Evolutionary conservation across 192 early-diverging fungal species (phyloP).

Genomic region (Coemansia sp.): DNA sequence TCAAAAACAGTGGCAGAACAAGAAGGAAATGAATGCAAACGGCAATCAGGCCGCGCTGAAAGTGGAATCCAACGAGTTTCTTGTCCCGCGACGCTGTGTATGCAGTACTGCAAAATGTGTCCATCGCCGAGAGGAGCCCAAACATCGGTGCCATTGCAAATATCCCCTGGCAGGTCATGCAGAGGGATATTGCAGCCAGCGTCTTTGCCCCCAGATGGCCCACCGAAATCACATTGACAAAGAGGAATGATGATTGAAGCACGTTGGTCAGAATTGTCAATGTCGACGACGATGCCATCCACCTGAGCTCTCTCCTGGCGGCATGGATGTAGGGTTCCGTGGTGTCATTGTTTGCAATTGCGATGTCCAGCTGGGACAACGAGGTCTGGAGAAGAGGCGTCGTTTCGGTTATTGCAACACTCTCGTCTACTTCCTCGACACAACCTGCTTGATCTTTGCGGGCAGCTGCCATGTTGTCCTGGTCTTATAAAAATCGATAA

Average conservation of each 20-base stretch:
- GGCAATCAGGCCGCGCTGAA: constrained; percentile 21
- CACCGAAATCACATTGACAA: constrained; percentile 6
- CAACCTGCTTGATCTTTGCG: too few species aligned
- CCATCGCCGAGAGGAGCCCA: constrained; percentile 14
- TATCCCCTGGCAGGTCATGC: constrained; percentile 1
- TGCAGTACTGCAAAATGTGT: constrained; percentile 24
- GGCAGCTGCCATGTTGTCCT: too few species aligned
- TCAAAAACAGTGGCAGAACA: constrained; percentile 16
- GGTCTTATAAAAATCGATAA: too few species aligned
- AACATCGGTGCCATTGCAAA: constrained; percentile 5
- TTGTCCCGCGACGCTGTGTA: constrained; percentile 14
- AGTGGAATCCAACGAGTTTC: constrained; percentile 15
- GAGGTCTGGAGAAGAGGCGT: constrained; percentile 31
- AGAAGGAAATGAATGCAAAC: constrained; percentile 9
- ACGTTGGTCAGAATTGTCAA: constrained; percentile 11
- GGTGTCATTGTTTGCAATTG: constrained; percentile 28
- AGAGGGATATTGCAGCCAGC: constrained; percentile 11
- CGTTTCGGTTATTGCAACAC: constrained; percentile 5
- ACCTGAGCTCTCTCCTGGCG: constrained; percentile 21
- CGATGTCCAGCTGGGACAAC: constrained; percentile 17
- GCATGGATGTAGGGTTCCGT: constrained; percentile 17
- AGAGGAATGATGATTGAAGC: constrained; percentile 2
- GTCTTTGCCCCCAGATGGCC: constrained; percentile 12
- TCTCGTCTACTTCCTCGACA: neutral
- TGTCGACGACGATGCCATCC: constrained; percentile 33